Evolutionary conservation across 257 asterid species (phyloP), one percentile per base, ranked within the genome.

Genomic region (Agastache rugosa): DNA sequence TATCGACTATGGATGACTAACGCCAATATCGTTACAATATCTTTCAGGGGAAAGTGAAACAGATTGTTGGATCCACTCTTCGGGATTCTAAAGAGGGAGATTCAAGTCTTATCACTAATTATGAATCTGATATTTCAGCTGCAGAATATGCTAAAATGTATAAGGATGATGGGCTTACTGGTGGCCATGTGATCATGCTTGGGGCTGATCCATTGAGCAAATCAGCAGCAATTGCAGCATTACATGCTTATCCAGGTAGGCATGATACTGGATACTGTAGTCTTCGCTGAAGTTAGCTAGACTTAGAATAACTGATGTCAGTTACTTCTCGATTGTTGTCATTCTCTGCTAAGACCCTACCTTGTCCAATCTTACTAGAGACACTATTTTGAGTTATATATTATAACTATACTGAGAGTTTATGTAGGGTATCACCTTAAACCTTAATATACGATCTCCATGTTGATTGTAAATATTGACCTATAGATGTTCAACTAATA

Each of bases 51-150:
- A 95, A 89, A 87, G 99, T 95, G 82, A 92, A 92, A 84, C 99
- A 92, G 83, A 95, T 95, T 79, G 98, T 95, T 79, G 99, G 99
- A 63, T 90, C 99, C 77, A 95, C 99, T 70, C 98, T 95, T 78
- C 84, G 61, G 72, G 97, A 94, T 86, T 63, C 88, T 39, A 84
- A 84, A 78, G 96, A 86, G 69, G 97, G 73, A 39, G 86, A 77
- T 83, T 83, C 94, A 50, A 83, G 80, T 83, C 98, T 95, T 48
- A 39, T 95, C 44, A 95, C 99, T 53, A 95, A 92, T 77, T 95
- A 81, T 73, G 98, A 86, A 82, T 92, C 99, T 48, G 97, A 95
- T 76, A 89, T 87, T 80, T 90, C 94, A 20, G 98, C 99, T 64
- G 96, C 90, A 54, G 89, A 90, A 80, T 92, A 85, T 87, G 99